Percentiles rank a stretch among this genome's conserved stretches.
Conservation (phyloP, 2,329 filamentous ascomycete genomes). For the Mollisiaceae sp. region DNA sequence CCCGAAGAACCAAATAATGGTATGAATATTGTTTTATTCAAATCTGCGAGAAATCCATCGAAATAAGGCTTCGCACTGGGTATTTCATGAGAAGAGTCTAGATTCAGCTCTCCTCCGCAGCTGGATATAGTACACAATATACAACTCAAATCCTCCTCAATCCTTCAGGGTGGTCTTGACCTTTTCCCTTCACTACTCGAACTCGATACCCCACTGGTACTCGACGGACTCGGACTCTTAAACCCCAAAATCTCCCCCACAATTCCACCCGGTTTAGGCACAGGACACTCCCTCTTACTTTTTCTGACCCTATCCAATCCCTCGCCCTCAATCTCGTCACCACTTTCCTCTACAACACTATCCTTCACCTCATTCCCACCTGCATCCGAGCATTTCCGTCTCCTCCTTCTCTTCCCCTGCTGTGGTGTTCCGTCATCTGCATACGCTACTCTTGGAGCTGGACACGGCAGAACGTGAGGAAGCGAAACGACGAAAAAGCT, state of each 20-base stretch:
- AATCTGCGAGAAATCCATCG: background rate
- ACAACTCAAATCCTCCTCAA: constrained; percentile 13
- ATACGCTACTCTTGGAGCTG: constrained; percentile 75
- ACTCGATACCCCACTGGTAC: background rate
- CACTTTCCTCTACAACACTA: constrained; percentile 24
- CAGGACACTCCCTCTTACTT: constrained; percentile 77
- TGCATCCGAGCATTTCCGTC: constrained; percentile 47
- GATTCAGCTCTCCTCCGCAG: constrained; percentile 2
- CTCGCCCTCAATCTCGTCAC: constrained; percentile 23
- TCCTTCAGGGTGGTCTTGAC: constrained; percentile 38
- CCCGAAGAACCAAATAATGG: no score
- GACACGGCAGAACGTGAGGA: constrained; percentile 90
- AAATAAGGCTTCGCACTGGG: background rate
- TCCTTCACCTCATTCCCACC: constrained; percentile 28
- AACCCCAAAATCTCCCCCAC: constrained; percentile 70
- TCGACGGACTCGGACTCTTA: constrained; percentile 23
- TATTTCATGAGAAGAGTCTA: background rate
- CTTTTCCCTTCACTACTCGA: constrained; percentile 35
- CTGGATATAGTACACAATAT: constrained; percentile 21
- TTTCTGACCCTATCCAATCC: constrained; percentile 50
- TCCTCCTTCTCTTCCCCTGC: constrained; percentile 44
- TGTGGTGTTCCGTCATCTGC: constrained; percentile 60
- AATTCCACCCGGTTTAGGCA: constrained; percentile 86
- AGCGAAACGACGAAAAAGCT: constrained; percentile 92
- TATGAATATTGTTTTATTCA: background rate